Conservation (phyloP, 176 grass and related monocot species). For the Aegilops sharonensis region DNA sequence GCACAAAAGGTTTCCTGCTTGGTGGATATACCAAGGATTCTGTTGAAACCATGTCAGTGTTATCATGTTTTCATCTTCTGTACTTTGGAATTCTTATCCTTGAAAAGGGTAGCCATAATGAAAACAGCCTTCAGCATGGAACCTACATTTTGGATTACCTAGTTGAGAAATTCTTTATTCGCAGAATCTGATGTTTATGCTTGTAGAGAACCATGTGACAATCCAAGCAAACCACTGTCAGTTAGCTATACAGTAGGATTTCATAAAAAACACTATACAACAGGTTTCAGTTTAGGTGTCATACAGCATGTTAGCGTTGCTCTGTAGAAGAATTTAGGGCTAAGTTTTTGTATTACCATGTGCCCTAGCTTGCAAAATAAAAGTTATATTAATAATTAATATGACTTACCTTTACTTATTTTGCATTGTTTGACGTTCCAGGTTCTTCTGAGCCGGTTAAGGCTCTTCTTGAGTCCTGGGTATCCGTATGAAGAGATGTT, state of each 20-base stretch:
- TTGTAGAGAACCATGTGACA: background rate
- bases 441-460: slow-evolving; percentile 92
- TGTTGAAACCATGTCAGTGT: background rate
- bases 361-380: background rate
- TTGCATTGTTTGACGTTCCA: slow-evolving; percentile 39
- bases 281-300: background rate
- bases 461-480: slow-evolving; percentile 95
- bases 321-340: slow-evolving; percentile 9
- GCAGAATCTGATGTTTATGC: background rate
- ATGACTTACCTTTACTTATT: background rate
- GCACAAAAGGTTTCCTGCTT: background rate
- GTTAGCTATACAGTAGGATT: slow-evolving; percentile 1
- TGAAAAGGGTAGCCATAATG: background rate
- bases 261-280: background rate
- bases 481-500: slow-evolving; percentile 95
- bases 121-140: background rate
- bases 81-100: background rate
- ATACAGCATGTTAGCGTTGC: background rate
- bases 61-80: background rate
- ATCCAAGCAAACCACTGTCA: background rate
- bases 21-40: slow-evolving; percentile 19
- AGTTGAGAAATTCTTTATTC: background rate
- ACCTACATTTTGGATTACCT: background rate
- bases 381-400: background rate
- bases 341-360: background rate